phyloP scores from a whole-genome alignment of 495 filamentous ascomycete species.

The Delitschia confertaspora region DNA sequence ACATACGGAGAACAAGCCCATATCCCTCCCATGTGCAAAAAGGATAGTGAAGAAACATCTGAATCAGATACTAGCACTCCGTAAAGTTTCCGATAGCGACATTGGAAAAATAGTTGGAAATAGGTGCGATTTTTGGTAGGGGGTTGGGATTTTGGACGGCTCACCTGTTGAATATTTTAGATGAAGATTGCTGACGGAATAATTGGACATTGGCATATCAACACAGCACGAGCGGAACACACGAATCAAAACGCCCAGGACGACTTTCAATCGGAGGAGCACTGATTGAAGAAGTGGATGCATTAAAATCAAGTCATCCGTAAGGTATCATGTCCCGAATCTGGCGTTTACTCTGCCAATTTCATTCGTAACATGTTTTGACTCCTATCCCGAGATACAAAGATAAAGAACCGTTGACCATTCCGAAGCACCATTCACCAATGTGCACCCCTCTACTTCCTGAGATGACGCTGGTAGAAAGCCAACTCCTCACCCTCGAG shows the following conservation, averaged over 20 bases:
- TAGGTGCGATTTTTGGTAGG: too few species aligned
- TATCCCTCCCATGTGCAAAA: too few species aligned
- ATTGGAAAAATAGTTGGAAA: too few species aligned
- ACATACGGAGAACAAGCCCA: too few species aligned
- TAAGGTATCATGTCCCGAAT: slow-evolving; percentile 8
- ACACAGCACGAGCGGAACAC: not conserved
- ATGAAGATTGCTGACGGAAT: not conserved
- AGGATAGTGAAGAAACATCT: too few species aligned
- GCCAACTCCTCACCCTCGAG: slow-evolving; percentile 97
- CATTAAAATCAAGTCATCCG: not conserved
- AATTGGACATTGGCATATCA: not conserved
- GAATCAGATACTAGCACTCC: too few species aligned
- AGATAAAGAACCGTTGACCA: slow-evolving; percentile 23
- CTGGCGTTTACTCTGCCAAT: slow-evolving; percentile 12
- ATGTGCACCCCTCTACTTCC: slow-evolving; percentile 64
- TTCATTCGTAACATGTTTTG: slow-evolving; percentile 21
- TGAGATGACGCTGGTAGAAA: slow-evolving; percentile 98
- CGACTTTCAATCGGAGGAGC: not conserved
- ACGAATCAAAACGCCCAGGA: not conserved
- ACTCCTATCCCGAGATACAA: slow-evolving; percentile 25
- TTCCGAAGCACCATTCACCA: slow-evolving; percentile 19
- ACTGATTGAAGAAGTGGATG: not conserved
- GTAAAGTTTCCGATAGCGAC: too few species aligned
- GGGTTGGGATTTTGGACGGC: too few species aligned
- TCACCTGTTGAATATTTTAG: slow-evolving; percentile 21